These are phyloP conservation scores for Mycena amicta DNA, from an alignment of 768 basidiomycete genomes.

Conservation along the genomic window DNA sequence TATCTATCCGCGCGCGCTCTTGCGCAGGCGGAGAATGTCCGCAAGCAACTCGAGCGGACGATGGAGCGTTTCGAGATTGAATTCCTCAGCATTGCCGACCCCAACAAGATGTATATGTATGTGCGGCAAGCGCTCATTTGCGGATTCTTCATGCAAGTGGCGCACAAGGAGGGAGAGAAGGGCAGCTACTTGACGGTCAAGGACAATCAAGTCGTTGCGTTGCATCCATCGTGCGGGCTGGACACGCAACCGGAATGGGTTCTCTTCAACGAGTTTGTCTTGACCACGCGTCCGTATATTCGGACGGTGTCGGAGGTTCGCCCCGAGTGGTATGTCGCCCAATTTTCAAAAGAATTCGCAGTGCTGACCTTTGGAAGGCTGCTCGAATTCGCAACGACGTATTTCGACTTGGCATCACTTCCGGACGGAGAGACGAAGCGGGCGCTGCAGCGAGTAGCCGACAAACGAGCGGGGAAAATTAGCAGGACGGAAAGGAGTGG, in stretches of 20 bases:
- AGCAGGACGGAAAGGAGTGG: conserved; percentile 23
- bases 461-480: conserved; percentile 54
- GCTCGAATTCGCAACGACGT: conserved; percentile 60
- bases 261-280: conserved; percentile 90
- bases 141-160: conserved; percentile 98
- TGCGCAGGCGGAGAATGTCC: conserved; percentile 90
- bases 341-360: background rate
- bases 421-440: conserved; percentile 72
- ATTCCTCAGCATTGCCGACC: conserved; percentile 66
- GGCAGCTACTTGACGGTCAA: conserved; percentile 88
- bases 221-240: conserved; percentile 88
- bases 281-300: conserved; percentile 88
- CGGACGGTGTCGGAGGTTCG: conserved; percentile 87
- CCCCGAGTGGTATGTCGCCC: conserved; percentile 73
- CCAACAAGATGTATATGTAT: conserved; percentile 69
- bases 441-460: conserved; percentile 54
- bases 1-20: conserved; percentile 85
- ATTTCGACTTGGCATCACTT: conserved; percentile 72
- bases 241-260: conserved; percentile 92
- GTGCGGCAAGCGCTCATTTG: conserved; percentile 84
- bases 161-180: conserved; percentile 93
- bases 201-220: conserved; percentile 86
- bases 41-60: conserved; percentile 80
- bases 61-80: conserved; percentile 93
- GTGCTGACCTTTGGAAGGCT: conserved; percentile 45